Evolutionary conservation across 495 filamentous ascomycete genomes (phyloP).

Genomic region (Saxispiralis lemnorum): DNA sequence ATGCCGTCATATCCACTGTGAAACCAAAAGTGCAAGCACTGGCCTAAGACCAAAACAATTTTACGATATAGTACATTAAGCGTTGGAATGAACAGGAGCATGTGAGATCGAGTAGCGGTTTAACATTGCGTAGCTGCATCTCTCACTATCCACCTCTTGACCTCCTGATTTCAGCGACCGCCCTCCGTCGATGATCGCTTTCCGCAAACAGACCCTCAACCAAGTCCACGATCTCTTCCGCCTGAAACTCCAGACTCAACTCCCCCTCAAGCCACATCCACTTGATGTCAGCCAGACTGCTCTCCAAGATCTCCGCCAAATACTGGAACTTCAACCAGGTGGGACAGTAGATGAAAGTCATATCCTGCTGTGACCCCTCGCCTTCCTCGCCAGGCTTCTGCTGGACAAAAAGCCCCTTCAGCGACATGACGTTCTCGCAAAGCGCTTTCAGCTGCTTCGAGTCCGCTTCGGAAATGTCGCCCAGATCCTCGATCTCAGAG

Average conservation of each 20-base stretch:
- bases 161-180: constrained; percentile 66
- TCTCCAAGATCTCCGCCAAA: constrained; percentile 74
- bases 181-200: constrained; percentile 54
- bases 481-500: constrained; percentile 67
- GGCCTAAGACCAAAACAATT: too few species aligned
- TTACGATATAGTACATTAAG: too few species aligned
- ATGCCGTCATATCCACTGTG: too few species aligned
- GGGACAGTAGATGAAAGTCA: constrained; percentile 61
- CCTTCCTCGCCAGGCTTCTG: constrained; percentile 2
- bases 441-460: constrained; percentile 59
- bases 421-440: constrained; percentile 48
- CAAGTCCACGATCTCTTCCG: constrained; percentile 73
- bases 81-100: too few species aligned
- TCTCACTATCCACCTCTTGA: not conserved
- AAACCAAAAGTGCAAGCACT: too few species aligned
- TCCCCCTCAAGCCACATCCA: constrained; percentile 79
- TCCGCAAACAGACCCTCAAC: constrained; percentile 83
- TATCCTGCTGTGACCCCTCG: constrained; percentile 20
- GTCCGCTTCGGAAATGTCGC: constrained; percentile 73
- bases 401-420: constrained; percentile 60
- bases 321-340: constrained; percentile 86
- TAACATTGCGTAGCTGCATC: too few species aligned
- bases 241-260: constrained; percentile 62
- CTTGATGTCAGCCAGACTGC: constrained; percentile 71
- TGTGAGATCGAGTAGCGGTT: too few species aligned